Base-by-base conservation (phyloP, 129 eudicot species). In the Glebionis coronaria region DNA sequence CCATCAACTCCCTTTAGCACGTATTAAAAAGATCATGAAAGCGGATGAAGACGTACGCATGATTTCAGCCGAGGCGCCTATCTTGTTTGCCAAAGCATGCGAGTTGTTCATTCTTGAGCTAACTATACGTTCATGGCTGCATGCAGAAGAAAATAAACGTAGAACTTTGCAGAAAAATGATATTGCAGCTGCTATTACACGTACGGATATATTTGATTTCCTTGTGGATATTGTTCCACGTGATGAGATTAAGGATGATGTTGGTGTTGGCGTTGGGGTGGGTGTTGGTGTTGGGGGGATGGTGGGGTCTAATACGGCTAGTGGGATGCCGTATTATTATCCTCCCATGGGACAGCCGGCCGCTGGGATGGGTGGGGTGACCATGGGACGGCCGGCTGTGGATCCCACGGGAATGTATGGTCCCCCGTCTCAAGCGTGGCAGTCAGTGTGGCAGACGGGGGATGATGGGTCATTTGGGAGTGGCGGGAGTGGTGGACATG, bases 41-140 rank as follows among this genome's bases (percentile, higher is more conserved):
- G 91, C 91, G 40, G 91, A 85, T 19, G 91, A 85, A 35, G 91
- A 85, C 27, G 91, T 85, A 5, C 87, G 96, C 28, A 89, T 89
- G 96, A 89, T 89, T 61, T 89, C 96, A 4, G 96, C 96, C 6
- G 96, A 89, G 70, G 96, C 94, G 3, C 96, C 96, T 0, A 86
- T 89, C 4, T 63, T 89, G 21, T 89, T 89, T 71, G 93, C 96
- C 3, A 89, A 89, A 68, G 96, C 96, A 1, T 89, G 96, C 68
- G 94, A 89, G 83, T 85, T 89, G 27, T 85, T 87, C 73, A 89
- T 89, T 62, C 82, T 85, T 15, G 96, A 89, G 59, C 86, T 89
- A 72, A 89, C 96, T 0, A 89, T 83, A 60, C 81, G 96, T 0
- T 89, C 96, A 5, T 89, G 96, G 96, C 74, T 89, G 16, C 96